These are phyloP conservation scores for Euphorbia schlechtendalii DNA, from an alignment of 441 rosid genomes.

Conservation along the genomic window DNA sequence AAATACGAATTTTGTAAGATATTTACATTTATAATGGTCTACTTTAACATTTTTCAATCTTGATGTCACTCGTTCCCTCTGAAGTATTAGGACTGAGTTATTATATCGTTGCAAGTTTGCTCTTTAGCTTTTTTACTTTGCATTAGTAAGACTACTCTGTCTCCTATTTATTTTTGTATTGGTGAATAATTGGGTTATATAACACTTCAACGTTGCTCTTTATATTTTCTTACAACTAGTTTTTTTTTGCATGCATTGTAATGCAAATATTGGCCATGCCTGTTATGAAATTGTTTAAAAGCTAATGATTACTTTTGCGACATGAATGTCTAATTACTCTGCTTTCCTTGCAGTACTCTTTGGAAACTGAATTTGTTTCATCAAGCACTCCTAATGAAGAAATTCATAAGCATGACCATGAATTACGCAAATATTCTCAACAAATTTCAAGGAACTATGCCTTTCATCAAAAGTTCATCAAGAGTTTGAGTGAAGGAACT, in stretches of 20 bases:
- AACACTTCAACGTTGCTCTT: neutral
- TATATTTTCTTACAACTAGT: neutral
- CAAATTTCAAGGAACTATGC: constrained; percentile 41
- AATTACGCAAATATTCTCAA: constrained; percentile 35
- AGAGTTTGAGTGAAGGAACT: constrained; percentile 51
- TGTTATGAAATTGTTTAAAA: neutral
- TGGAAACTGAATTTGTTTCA: constrained; percentile 41
- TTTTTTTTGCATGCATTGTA: neutral
- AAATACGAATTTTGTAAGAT: constrained; percentile 32
- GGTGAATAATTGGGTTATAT: constrained; percentile 6
- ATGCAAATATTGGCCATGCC: neutral
- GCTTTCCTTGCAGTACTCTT: constrained; percentile 32
- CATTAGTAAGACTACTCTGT: neutral
- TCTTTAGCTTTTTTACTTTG: neutral
- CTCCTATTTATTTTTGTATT: neutral
- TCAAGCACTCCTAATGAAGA: constrained; percentile 31
- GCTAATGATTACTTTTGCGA: constrained; percentile 11
- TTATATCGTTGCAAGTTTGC: constrained; percentile 8
- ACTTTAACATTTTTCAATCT: constrained; percentile 5
- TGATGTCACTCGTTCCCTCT: neutral
- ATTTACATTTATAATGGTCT: constrained; percentile 28
- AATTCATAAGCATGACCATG: constrained; percentile 29
- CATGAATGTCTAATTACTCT: constrained; percentile 17
- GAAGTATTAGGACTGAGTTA: neutral
- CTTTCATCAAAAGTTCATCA: constrained; percentile 49